Evolutionary conservation across 2,329 filamentous ascomycete genomes (phyloP).

Genomic region (Diplodia seriata): DNA sequence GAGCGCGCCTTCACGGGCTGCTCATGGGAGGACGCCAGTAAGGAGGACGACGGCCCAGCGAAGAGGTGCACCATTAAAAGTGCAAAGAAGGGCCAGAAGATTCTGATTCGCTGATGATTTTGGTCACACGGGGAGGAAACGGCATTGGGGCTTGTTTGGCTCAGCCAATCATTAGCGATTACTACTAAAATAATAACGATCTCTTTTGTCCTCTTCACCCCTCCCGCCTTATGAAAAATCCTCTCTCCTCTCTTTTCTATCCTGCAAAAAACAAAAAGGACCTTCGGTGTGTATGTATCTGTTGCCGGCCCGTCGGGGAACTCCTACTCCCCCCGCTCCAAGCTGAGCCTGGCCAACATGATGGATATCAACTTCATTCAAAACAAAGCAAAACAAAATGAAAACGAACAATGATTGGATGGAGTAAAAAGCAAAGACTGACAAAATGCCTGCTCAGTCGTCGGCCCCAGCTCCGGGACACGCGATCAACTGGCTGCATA

Average conservation of each 20-base stretch:
- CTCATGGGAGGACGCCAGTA: neutral
- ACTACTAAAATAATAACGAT: conserved; percentile 12
- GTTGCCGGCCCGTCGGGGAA: neutral
- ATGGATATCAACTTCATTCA: conserved; percentile 9
- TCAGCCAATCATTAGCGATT: conserved; percentile 28
- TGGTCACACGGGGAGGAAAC: neutral
- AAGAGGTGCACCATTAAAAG: neutral
- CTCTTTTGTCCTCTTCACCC: conserved; percentile 4
- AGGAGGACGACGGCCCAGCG: neutral
- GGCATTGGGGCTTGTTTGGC: neutral
- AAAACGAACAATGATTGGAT: neutral
- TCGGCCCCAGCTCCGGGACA: conserved; percentile 14
- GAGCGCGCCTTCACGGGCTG: neutral
- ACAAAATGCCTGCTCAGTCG: neutral
- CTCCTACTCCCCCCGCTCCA: neutral
- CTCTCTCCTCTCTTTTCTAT: neutral
- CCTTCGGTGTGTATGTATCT: conserved; percentile 3
- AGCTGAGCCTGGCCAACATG: neutral
- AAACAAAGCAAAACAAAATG: neutral
- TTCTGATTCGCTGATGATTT: neutral
- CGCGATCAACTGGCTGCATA: conserved; percentile 18
- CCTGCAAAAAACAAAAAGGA: conserved; percentile 1
- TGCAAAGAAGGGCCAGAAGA: neutral
- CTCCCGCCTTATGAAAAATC: neutral
- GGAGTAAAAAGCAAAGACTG: neutral